Base-by-base conservation (phyloP, 768 basidiomycete species). In the Rhizopogon salebrosus region DNA sequence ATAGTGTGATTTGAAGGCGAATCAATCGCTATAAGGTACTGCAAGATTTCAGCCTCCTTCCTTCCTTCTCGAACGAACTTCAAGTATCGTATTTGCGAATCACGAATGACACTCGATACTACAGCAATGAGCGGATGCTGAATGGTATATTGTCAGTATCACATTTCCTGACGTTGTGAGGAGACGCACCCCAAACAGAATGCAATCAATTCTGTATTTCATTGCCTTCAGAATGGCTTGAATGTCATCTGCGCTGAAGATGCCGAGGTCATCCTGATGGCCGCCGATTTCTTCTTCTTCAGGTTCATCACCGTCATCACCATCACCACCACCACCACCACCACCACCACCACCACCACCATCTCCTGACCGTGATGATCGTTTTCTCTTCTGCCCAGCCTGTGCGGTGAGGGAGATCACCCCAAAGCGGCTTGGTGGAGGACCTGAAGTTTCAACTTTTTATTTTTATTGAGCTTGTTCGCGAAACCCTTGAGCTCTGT, bases 61-160 rank as follows among this genome's bases (percentile, higher is more conserved):
- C 48, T 18, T 27, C 18, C 56, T 16, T 9, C 23, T 35, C 52
- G 10, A 0, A 46, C n/a, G 24, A 53, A 60, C 24, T 61, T 58
- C n/a, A 61, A 37, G 26, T 53, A 61, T 20, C 42, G 41, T 29
- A 23, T 23, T 2, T 14, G 31, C n/a, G 13, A 8, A 27, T 48
- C 31, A 2, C 24, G 26, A n/a, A 29, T 7, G 3, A 50, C 42
- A 24, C n/a, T 26, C 26, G 18, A 43, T 13, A 53, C 35, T 7
- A 54, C 23, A 0, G 59, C 56, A 9, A 61, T 52, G 2, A 48
- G 35, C 13, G 59, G 59, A 48, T 60, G 59, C 59, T 61, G 22
- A 14, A 29, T 7, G 29, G 49, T 18, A 26, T 13, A 14, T 53
- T 6, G 27, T 40, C 22, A 14, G 13, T 23, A 6, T 40, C 22